Conservation (phyloP, 768 basidiomycete genomes). For the Termitomyces heimii region DNA sequence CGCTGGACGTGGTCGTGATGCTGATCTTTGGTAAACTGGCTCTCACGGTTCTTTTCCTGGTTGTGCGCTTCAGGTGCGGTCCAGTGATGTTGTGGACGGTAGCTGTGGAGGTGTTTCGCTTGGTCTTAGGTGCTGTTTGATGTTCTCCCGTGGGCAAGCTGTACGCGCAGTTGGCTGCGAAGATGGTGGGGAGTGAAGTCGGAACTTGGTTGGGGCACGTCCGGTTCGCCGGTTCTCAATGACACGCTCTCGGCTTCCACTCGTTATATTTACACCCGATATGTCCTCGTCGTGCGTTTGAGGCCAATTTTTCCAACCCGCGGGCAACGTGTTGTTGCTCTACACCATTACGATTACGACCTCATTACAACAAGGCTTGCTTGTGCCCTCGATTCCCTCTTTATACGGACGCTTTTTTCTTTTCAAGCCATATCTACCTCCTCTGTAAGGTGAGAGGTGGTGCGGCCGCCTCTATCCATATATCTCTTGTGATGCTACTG, state of each 20-base stretch:
- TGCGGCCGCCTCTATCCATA: slow-evolving; percentile 18
- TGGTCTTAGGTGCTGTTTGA: slow-evolving; percentile 23
- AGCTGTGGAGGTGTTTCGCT: slow-evolving; percentile 32
- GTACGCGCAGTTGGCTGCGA: slow-evolving; percentile 13
- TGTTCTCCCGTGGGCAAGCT: slow-evolving; percentile 27
- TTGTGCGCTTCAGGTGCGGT: slow-evolving; percentile 39
- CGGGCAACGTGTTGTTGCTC: slow-evolving; percentile 16
- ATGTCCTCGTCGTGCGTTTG: slow-evolving; percentile 1
- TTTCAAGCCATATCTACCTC: slow-evolving; percentile 36
- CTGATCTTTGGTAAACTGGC: slow-evolving; percentile 48
- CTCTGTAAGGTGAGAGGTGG: slow-evolving; percentile 5
- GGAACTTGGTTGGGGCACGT: slow-evolving; percentile 34
- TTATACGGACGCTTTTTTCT: slow-evolving; percentile 75
- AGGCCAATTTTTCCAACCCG: slow-evolving; percentile 1
- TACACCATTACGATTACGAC: slow-evolving; percentile 18
- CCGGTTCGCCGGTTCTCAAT: slow-evolving; percentile 28
- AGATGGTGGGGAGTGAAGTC: slow-evolving; percentile 19
- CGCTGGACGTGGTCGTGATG: slow-evolving; percentile 37
- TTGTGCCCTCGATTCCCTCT: slow-evolving; percentile 27
- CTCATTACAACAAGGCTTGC: slow-evolving; percentile 20
- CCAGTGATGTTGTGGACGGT: slow-evolving; percentile 43
- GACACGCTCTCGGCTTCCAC: slow-evolving; percentile 23
- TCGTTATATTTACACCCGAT: slow-evolving; percentile 16
- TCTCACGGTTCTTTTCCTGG: slow-evolving; percentile 22
- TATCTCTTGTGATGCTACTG: slow-evolving; percentile 15